Base-by-base conservation (phyloP, 208 protist species). In the Lotmaria passim region DNA sequence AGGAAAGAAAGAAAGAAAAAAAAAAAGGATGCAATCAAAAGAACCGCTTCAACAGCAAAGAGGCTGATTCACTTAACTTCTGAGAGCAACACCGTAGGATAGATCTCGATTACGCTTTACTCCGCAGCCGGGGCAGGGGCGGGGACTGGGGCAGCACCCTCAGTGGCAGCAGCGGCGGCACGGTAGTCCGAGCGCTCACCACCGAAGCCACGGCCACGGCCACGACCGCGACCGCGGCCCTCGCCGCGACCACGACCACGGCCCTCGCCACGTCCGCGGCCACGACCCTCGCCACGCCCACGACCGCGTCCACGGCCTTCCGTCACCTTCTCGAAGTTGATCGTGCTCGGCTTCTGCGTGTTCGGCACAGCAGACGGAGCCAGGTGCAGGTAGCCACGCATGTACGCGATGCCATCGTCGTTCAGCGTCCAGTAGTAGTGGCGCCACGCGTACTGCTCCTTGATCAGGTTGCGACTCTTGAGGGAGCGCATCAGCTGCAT, bases 391-490 rank as follows among this genome's bases (percentile, higher is more conserved):
- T 95, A 97, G 41, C 90, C 81, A 66, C 97, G 89, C 68, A 98
- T 85, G 83, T 97, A 98, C 51, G 90, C 81, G 56, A 98, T 79
- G 73, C 97, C 97, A 56, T 91, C 84, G 60, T 97, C 87, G 78
- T 92, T 95, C 65, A 98, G 90, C 66, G 85, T 93, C 90, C 89
- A 98, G 90, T 98, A 98, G 87, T 93, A 97, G 79, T 98, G 88
- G 79, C 90, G 88, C 94, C 94, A 98, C 61, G 91, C 89, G 71
- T 95, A 98, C 78, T 93, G 81, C 87, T 98, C 92, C 78, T 92
- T 94, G 71, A 98, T 89, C 61, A 96, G 82, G 77, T 80, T 84
- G 73, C 90, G 90, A 84, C 90, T 96, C 83, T 93, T 93, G 71
- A 96, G 83, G 38, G 90, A 96, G 78, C 87, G 87, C 87, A 96